Conservation (phyloP, 371 early-diverging fungal genomes). For the Dichotomocladium elegans region DNA sequence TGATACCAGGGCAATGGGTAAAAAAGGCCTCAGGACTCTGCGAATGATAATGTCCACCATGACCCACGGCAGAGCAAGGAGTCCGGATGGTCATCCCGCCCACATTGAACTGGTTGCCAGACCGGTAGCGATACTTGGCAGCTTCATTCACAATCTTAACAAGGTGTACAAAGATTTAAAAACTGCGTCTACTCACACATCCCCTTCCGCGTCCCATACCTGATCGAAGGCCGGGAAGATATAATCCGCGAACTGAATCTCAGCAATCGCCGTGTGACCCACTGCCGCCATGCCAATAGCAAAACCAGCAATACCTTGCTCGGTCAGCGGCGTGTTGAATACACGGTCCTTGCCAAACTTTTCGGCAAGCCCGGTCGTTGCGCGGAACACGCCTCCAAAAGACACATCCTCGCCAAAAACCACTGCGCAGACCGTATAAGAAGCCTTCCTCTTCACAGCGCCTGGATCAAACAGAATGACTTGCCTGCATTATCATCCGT, state of each 20-base stretch:
- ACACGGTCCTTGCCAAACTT: slow-evolving; percentile 91
- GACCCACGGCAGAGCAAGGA: slow-evolving; percentile 95
- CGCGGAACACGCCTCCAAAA: slow-evolving; percentile 97
- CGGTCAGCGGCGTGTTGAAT: slow-evolving; percentile 96
- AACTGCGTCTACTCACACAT: background rate
- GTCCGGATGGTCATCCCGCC: slow-evolving; percentile 92
- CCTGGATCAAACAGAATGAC: too few relatives aligned
- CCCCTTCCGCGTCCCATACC: too few relatives aligned
- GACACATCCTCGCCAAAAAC: slow-evolving; percentile 98
- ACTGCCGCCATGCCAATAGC: slow-evolving; percentile 96
- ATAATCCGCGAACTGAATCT: slow-evolving; percentile 98
- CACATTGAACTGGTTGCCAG: slow-evolving; percentile 88
- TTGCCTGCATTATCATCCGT: slow-evolving; percentile 85
- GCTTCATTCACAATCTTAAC: slow-evolving; percentile 94
- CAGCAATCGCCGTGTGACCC: slow-evolving; percentile 96
- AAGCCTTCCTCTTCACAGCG: too few relatives aligned
- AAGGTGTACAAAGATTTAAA: background rate
- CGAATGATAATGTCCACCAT: slow-evolving; percentile 96
- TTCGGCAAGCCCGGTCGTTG: slow-evolving; percentile 88
- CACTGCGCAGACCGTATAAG: slow-evolving; percentile 52
- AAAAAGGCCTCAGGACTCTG: slow-evolving; percentile 96
- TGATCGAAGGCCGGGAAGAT: slow-evolving; percentile 98
- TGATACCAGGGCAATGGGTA: slow-evolving; percentile 94
- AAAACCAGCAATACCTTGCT: slow-evolving; percentile 97
- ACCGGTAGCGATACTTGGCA: slow-evolving; percentile 95